Percentiles rank a stretch among this genome's conserved stretches.
Evolutionary conservation across 306 rosid genomes (phyloP).

Genomic region (Amphicarpaea edgeworthii): DNA sequence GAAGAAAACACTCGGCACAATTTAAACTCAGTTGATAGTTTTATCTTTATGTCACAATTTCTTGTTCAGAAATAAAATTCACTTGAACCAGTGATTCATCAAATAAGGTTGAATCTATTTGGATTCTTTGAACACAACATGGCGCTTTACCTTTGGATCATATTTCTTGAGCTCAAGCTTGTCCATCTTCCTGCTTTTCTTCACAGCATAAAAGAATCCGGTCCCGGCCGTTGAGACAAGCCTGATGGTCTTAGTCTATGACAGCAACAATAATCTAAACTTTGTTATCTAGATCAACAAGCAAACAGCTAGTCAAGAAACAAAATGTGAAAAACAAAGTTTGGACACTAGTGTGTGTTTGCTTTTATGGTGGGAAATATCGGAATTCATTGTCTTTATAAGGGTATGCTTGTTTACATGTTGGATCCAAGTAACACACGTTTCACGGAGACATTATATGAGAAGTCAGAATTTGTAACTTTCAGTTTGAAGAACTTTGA

Average conservation of each 20-base stretch:
- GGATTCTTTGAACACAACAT: constrained; percentile 64
- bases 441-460: too few relatives aligned
- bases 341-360: neutral
- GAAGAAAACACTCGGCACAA: neutral
- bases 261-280: neutral
- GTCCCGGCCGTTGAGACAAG: constrained; percentile 66
- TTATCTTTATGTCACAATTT: too few relatives aligned
- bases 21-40: too few relatives aligned
- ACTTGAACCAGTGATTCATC: neutral
- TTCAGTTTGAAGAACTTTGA: too few relatives aligned
- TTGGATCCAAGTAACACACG: too few relatives aligned
- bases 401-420: too few relatives aligned
- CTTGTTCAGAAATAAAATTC: constrained; percentile 1
- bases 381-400: too few relatives aligned
- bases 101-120: constrained; percentile 33
- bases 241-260: constrained; percentile 29
- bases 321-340: too few relatives aligned
- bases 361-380: too few relatives aligned
- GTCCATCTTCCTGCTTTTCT: constrained; percentile 57
- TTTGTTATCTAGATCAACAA: neutral
- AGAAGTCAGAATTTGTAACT: too few relatives aligned
- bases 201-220: constrained; percentile 67
- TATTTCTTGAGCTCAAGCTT: constrained; percentile 66
- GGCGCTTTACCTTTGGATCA: constrained; percentile 67
- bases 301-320: neutral